Base-by-base conservation (phyloP, 2,329 filamentous ascomycete genomes). In the Pezicula neosporulosa region DNA sequence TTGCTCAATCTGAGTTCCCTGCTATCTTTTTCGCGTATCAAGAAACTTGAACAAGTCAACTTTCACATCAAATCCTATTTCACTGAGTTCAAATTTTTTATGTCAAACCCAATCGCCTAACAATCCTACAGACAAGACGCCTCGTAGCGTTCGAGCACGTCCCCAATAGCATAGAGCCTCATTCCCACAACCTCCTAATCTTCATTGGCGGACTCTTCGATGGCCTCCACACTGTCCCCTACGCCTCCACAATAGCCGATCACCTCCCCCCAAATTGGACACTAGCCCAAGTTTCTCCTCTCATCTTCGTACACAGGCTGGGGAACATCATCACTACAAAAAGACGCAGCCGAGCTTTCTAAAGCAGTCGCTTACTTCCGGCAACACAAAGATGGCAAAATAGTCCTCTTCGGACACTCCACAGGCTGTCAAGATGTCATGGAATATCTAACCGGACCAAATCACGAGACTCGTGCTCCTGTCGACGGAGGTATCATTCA, bases 391-490 rank as follows among this genome's bases (percentile, higher is more conserved):
- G 63, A 62, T 4, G 73, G 72, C 1, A 83, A 82, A 49, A 66
- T 88, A n/a, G 80, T 86, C 24, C 66, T 88, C 13, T 83, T 89
- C 80, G 85, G 85, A 2, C 83, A 87, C 59, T 85, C 80, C 2
- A 89, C 85, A 0, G 85, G 85, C 0, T 86, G 81, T 59, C 85
- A 89, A 66, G 85, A 87, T 63, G 75, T 82, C 12, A 77, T 88
- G 69, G 80, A 86, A 59, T 89, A 88, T 57, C 64, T 86, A 5
- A 64, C 61, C 7, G 64, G 64, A 19, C n/a, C 54, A 2, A 59
- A 57, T n/a, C 52, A 60, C 30, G 54, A 60, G 44, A 55, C 60
- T 6, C 68, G 78, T 4, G 71, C 76, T 0, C 50, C 52, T 0
- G 71, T 89, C 10, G 75, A 86, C 44, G 85, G 82, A 16, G 76